phyloP scores from a whole-genome alignment of 768 basidiomycete genomes.

The Tulasnella sp. region DNA sequence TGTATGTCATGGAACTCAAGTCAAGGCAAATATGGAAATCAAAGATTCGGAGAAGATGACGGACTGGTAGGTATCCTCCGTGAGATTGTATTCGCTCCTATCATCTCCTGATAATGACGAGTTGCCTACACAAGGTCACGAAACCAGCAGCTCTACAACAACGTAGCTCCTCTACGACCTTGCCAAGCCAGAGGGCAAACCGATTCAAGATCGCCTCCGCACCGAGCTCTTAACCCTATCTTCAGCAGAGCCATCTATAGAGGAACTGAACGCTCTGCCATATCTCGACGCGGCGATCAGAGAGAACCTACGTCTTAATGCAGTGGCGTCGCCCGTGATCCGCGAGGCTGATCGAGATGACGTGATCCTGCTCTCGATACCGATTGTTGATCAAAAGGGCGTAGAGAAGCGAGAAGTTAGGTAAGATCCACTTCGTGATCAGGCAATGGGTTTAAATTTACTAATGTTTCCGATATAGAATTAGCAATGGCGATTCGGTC shows the following conservation, averaged over 20 bases:
- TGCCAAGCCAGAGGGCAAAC: slow-evolving; percentile 22
- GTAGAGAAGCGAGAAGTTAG: background rate
- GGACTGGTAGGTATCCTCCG: slow-evolving; percentile 43
- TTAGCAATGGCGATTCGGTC: slow-evolving; percentile 29
- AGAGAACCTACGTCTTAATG: slow-evolving; percentile 14
- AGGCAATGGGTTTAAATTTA: background rate
- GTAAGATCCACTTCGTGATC: background rate
- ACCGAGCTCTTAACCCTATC: slow-evolving; percentile 22
- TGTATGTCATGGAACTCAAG: slow-evolving; percentile 29
- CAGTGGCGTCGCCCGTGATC: background rate
- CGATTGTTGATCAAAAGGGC: slow-evolving; percentile 6
- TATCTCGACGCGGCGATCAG: slow-evolving; percentile 23
- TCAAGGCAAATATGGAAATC: slow-evolving; percentile 56
- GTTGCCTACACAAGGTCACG: slow-evolving; percentile 33
- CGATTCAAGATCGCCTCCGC: slow-evolving; percentile 26
- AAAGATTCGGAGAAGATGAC: slow-evolving; percentile 44
- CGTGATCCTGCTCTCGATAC: slow-evolving; percentile 2
- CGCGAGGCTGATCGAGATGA: background rate
- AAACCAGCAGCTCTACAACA: slow-evolving; percentile 33
- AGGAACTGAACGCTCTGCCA: slow-evolving; percentile 23
- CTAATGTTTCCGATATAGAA: slow-evolving; percentile 2
- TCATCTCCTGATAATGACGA: too few relatives aligned
- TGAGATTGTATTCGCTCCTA: too few relatives aligned
- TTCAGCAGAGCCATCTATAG: slow-evolving; percentile 20
- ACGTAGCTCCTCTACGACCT: slow-evolving; percentile 10